Evolutionary conservation across 371 early-diverging fungal genomes (phyloP), one percentile per base, ranked within the genome.

Genomic region (Rhizomucor miehei): DNA sequence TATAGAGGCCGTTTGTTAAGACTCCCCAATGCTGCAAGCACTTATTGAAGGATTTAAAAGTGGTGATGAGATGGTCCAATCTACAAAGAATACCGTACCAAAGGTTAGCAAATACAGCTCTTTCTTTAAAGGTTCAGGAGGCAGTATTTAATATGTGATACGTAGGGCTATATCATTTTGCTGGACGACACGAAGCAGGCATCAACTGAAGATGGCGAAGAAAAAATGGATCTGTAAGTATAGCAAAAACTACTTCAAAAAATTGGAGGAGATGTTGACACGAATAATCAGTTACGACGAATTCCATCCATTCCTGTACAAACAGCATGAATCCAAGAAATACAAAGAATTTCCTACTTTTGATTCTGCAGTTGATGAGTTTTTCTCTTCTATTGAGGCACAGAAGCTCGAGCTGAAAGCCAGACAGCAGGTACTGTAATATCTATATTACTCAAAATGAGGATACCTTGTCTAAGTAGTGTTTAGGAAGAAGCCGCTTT

Each of bases 361-460:
- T 80, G 86, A 90, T 60, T 76, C 80, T 37, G 89, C 93, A 0
- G 94, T 93, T 0, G 98, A 99, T 62, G 88, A 90, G 50, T 99
- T 89, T 71, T 98, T 88, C 60, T 92, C 94, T 0, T 82, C 88
- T 10, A 81, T 94, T 25, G 99, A 99, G 67, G 78, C 90, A n/a
- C 94, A 94, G 65, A 86, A 86, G 54, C 63, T 93, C 6, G 82
- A 82, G 20, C 48, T 87, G 44, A 87, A 86, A 54, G 82, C 85
- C 14, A 79, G 82, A 48, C 69, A 76, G 46, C 88, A 87, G 63
- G 71, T 66, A 52, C 13, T 36, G 29, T 1, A 17, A 36, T 16
- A 25, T 50, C 29, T 36, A 51, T 5, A 23, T 29, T 25, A 20
- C 24, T 9, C 36, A 10, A 12, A 10, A 14, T 2, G 45, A 6